Evolutionary conservation across 2,329 filamentous ascomycete genomes (phyloP), one percentile per base, ranked within the genome.

Genomic region (Plenodomus biglobosus): DNA sequence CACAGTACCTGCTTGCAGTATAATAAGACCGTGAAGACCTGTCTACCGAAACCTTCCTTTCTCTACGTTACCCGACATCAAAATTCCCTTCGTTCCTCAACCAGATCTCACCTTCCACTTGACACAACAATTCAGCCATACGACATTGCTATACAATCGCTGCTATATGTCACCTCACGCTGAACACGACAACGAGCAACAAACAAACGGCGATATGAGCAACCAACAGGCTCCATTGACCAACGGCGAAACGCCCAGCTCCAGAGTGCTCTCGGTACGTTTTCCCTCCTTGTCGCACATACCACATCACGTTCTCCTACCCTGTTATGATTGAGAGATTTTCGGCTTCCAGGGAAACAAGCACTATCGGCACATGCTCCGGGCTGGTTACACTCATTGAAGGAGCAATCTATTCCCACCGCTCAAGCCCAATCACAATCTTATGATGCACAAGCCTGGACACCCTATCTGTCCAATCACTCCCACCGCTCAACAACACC

Each of bases 241-340:
- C 47, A 74, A 74, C 55, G 72, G 72, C 60, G 71, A 73, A 54
- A 69, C 68, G 60, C 63, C 67, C 34, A 61, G 61, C 36, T 74
- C 69, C 22, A 70, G 69, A 52, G 65, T 71, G 50, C 46, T 74
- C 36, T 71, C 69, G 46, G 72, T 74, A 68, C 46, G 71, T 69
- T 22, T 37, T 42, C 15, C 35, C 18, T 16, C 8, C 35, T 11
- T 8, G 27, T 32, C 27, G 27, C 13, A 18, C 35, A 37, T 18
- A 3, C 16, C 6, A 20, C 8, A 11, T 41, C 21, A n/a, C n/a
- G 15, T 22, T 39, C 27, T 24, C 19, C 36, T 18, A n/a, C n/a
- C n/a, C n/a, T n/a, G n/a, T n/a, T n/a, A n/a, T n/a, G n/a, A n/a
- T n/a, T n/a, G n/a, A n/a, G n/a, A n/a, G n/a, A n/a, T n/a, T n/a